Evolutionary conservation across 2,329 filamentous ascomycete species (phyloP).

Genomic region (Paecilomyces niveus): DNA sequence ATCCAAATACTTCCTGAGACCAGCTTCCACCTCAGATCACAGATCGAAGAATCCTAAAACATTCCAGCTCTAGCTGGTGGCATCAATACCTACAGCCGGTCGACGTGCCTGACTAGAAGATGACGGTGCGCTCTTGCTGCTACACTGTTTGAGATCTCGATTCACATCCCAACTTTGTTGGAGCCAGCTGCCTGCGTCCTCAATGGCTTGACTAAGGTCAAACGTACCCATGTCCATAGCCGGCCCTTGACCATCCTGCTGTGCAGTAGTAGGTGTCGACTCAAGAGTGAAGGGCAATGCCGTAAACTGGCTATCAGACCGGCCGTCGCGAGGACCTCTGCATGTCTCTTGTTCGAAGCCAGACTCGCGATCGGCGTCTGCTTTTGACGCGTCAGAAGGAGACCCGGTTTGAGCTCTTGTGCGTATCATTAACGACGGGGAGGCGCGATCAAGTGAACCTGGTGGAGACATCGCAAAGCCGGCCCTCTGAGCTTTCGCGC

Average conservation of each 20-base stretch:
- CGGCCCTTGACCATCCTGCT: slow-evolving; percentile 28
- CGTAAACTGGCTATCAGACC: slow-evolving; percentile 9
- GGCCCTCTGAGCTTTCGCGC: slow-evolving; percentile 13
- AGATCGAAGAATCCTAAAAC: not conserved
- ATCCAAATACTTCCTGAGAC: not conserved
- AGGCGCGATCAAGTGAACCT: slow-evolving; percentile 1
- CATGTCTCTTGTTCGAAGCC: not conserved
- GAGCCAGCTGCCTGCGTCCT: slow-evolving; percentile 40
- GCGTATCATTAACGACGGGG: not conserved
- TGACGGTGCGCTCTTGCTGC: slow-evolving; percentile 5
- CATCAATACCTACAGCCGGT: slow-evolving; percentile 11
- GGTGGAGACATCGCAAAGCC: slow-evolving; percentile 8
- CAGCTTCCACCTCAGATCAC: not conserved
- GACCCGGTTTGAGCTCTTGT: not conserved
- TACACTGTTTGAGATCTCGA: slow-evolving; percentile 20
- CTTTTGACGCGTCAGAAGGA: not conserved
- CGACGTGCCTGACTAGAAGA: slow-evolving; percentile 6
- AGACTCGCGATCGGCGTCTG: not conserved
- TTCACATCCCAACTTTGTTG: slow-evolving; percentile 37
- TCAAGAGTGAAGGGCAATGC: slow-evolving; percentile 20
- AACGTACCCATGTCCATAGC: slow-evolving; percentile 28
- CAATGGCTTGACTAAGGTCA: slow-evolving; percentile 37
- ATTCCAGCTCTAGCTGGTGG: not conserved
- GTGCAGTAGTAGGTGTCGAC: slow-evolving; percentile 22
- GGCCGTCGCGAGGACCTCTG: slow-evolving; percentile 4